Base-by-base conservation (phyloP, 306 rosid species). In the Fragaria nilgerrensis region DNA sequence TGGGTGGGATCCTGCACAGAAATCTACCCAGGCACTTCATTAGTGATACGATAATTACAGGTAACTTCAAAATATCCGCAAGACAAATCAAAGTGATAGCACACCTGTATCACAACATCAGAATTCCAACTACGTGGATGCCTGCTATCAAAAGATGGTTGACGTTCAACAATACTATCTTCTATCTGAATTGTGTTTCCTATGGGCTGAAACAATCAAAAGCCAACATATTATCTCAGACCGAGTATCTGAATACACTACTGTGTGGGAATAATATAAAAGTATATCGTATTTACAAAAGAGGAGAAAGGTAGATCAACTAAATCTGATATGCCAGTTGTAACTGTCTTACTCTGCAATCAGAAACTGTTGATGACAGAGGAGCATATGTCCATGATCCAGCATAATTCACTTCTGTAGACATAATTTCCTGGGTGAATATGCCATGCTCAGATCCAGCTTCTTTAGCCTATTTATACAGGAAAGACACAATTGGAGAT, bases 81-180 rank as follows among this genome's bases (percentile, higher is more conserved):
- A 58, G 63, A 76, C 49, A 77, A 61, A 48, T 78, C 56, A 47
- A 75, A 62, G 75, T 50, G 59, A 78, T 61, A 70, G 68, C 81
- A 66, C 41, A 91, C 97, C 94, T 91, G 88, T 85, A 91, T 89
- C 75, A 91, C 82, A 66, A 89, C 94, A 86, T 88, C 88, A 73
- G 92, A 82, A 80, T 88, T 89, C 84, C 82, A 82, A 84, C 53
- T 32, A 48, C 81, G 84, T 70, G 92, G 88, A 76, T 81, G 88
- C 74, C 82, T 82, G 47, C 71, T 74, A 76, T 83, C 82, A 39
- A 82, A 72, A 70, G 97, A 87, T 67, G 97, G 94, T 81, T 80
- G 88, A 29, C 94, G 97, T 74, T 91, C 97, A 77, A 74, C 58
- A 62, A 44, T 43, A 74, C 89, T 77, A 67, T 85, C 85, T 81